Evolutionary conservation across 176 grass and related monocot genomes (phyloP), one percentile per base, ranked within the genome.

Genomic region (Microstegium vimineum): DNA sequence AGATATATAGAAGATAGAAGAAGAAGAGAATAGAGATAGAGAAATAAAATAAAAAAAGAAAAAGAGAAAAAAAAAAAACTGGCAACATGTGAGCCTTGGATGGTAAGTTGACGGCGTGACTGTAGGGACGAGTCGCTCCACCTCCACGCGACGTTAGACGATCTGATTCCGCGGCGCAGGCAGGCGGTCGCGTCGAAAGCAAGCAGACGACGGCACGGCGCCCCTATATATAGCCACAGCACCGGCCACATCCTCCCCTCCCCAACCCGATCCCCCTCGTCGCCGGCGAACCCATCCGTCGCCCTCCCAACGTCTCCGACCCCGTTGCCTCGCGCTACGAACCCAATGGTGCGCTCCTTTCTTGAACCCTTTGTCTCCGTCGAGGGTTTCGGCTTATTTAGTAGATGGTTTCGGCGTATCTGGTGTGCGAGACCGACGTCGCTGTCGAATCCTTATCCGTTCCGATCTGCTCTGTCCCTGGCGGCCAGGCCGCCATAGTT

Each of bases 301-400:
- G 27, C 17, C 28, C 49, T 4, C 22, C 37, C 31, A 62, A 10
- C 61, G 41, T 9, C 41, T 16, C 61, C 17, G 60, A 22, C 14
- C 20, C 26, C 30, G 62, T 18, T 38, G 59, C 63, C 26, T 46
- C 75, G 26, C 75, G 37, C 75, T 5, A 25, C 76, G 10, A 12
- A 22, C 28, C 16, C 77, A 3, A 80, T 80, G 77, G 77, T 80
- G 63, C 63, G 77, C 17, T 35, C 28, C 31, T 51, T 27, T 34
- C 20, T 80, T 25, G 30, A 35, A 18, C 77, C n/a, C 36, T 68
- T 37, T 15, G 33, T 38, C 2, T 27, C 14, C 17, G 10, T 52
- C 17, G 26, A 18, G 42, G 42, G 42, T 73, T 73, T 47, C 42
- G 42, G 70, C 18, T 9, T 16, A 31, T 73, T 49, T 51, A 8